phyloP scores from a whole-genome alignment of 2,329 filamentous ascomycete genomes.

The Xylariaceae sp. region DNA sequence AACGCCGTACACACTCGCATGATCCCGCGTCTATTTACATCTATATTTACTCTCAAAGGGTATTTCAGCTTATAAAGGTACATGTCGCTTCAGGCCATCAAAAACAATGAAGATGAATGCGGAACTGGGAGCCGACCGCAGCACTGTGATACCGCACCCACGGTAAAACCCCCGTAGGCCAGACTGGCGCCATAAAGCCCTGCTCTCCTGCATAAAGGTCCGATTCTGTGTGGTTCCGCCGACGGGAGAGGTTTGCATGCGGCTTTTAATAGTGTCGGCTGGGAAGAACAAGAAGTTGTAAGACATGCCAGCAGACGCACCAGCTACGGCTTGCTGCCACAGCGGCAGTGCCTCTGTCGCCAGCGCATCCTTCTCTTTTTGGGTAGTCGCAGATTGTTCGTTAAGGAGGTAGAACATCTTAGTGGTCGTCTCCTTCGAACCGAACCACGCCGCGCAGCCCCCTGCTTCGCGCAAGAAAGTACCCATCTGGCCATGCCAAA shows the following conservation, averaged over 20 bases:
- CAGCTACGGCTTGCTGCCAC: constrained; percentile 86
- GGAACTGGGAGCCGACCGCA: constrained; percentile 89
- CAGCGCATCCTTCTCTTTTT: constrained; percentile 49
- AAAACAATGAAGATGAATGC: constrained; percentile 98
- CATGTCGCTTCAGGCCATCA: constrained; percentile 77
- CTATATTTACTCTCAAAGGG: constrained; percentile 11
- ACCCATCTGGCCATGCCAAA: constrained; percentile 94
- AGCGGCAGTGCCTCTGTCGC: constrained; percentile 68
- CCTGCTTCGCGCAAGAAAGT: constrained; percentile 94
- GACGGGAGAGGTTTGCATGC: constrained; percentile 89
- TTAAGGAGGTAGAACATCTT: constrained; percentile 70
- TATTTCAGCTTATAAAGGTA: constrained; percentile 53
- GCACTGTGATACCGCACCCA: constrained; percentile 92
- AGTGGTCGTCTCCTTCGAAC: constrained; percentile 81
- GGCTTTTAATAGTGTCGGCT: constrained; percentile 94
- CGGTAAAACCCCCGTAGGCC: constrained; percentile 87
- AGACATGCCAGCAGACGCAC: constrained; percentile 85
- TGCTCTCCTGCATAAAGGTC: constrained; percentile 75
- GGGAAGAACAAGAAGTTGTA: constrained; percentile 99
- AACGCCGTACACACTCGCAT: constrained; percentile 26
- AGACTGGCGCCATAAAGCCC: constrained; percentile 78
- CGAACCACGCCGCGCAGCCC: constrained; percentile 94
- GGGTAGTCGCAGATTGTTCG: constrained; percentile 47
- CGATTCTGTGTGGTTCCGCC: constrained; percentile 59
- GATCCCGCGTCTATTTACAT: constrained; percentile 25